phyloP scores from a whole-genome alignment of 208 protist genomes.

The Herpetomonas muscarum region DNA sequence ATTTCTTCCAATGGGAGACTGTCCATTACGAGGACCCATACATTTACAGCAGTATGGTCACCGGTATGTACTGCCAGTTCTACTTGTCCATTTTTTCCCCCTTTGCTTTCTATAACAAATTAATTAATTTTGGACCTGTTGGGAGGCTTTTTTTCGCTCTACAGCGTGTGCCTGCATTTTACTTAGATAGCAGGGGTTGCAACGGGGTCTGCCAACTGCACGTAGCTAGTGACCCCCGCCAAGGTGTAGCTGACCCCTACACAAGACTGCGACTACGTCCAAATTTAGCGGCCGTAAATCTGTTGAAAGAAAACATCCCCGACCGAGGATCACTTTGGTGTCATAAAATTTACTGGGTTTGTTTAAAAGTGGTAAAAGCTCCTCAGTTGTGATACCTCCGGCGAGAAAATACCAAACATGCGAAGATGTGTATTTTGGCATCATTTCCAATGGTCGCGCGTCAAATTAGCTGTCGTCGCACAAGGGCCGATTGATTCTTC shows the following conservation, averaged over 20 bases:
- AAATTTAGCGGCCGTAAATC: no score
- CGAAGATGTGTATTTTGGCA: slow-evolving; percentile 14
- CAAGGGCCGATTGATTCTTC: slow-evolving; percentile 37
- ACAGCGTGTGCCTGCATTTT: no score
- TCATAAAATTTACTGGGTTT: background rate
- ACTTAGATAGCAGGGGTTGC: background rate
- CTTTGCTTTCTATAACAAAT: background rate
- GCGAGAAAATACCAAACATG: slow-evolving; percentile 15
- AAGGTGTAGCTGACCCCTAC: no score
- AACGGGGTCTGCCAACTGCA: background rate
- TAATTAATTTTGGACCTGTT: background rate
- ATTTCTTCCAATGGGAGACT: no score
- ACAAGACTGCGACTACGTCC: no score
- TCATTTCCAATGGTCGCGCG: slow-evolving; percentile 21
- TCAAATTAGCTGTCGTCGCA: slow-evolving; percentile 21
- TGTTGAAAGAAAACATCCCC: no score
- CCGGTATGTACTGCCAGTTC: background rate
- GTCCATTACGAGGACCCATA: no score
- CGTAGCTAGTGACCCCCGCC: background rate
- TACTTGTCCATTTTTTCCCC: background rate
- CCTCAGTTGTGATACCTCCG: background rate
- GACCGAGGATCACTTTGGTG: no score
- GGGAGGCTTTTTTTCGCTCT: background rate
- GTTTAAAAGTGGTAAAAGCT: background rate
- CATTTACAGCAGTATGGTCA: no score